These are phyloP conservation scores for Pseudogymnoascus sp. DNA, from an alignment of 2,329 filamentous ascomycete genomes.

Conservation along the genomic window DNA sequence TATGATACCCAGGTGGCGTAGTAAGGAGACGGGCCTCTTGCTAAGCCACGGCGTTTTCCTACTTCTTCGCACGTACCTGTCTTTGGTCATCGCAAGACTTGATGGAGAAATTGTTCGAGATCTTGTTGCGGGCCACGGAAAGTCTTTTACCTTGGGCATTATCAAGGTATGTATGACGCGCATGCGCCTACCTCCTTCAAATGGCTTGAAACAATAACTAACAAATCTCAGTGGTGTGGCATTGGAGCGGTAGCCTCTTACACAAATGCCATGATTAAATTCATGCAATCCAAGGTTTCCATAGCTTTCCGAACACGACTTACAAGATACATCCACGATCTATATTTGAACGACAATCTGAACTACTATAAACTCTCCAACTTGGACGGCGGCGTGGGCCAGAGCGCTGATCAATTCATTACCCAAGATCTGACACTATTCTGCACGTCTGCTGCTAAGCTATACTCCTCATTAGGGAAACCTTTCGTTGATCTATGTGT, in stretches of 20 bases:
- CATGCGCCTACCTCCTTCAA: conserved; percentile 17
- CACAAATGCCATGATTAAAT: conserved; percentile 99
- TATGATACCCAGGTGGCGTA: conserved; percentile 92
- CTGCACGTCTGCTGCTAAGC: conserved; percentile 81
- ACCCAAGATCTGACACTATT: conserved; percentile 95
- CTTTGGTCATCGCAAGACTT: conserved; percentile 81
- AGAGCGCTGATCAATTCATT: conserved; percentile 93
- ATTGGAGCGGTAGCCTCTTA: conserved; percentile 92
- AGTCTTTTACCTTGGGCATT: conserved; percentile 80
- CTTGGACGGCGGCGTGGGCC: conserved; percentile 84
- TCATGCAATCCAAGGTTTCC: conserved; percentile 92
- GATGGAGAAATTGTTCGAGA: conserved; percentile 96
- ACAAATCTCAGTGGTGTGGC: conserved; percentile 65
- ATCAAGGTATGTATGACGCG: conserved; percentile 52
- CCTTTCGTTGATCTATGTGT: conserved; percentile 94
- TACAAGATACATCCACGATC: conserved; percentile 92
- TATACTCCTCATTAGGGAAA: conserved; percentile 97
- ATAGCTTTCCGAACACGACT: conserved; percentile 95
- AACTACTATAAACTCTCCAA: conserved; percentile 97
- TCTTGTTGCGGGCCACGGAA: conserved; percentile 89
- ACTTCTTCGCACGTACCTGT: conserved; percentile 88
- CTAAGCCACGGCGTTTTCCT: conserved; percentile 85
- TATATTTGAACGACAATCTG: conserved; percentile 89
- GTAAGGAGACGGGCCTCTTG: conserved; percentile 88
- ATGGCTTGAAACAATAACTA: conserved; percentile 12